Evolutionary conservation across 495 filamentous ascomycete species (phyloP), one percentile per base, ranked within the genome.

Genomic region (Trichoderma asperelloides): DNA sequence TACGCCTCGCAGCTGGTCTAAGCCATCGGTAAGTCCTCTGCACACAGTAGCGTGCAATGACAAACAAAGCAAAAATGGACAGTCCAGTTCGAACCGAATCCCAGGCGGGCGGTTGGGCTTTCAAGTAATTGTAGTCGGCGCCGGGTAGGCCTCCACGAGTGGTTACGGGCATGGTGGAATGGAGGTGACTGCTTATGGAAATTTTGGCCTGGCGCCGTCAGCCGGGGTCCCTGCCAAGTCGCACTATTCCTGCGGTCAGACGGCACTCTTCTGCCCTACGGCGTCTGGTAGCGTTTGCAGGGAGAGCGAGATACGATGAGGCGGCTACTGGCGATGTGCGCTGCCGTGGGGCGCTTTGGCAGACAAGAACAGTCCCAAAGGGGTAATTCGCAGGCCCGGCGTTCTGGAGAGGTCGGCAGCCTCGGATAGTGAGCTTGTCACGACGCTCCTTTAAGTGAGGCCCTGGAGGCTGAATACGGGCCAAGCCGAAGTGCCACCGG

Each of bases 91-190:
- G 64, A 45, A 49, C 41, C 2, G 64, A 21, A n/a, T 41, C 43
- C 40, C 40, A 47, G 23, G 64, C 16, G 64, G 64, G 64, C 43
- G 64, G 64, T 30, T 65, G 64, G 64, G 27, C 64, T 65, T 45
- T 65, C 64, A 65, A 65, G 64, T 65, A 65, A 45, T 65, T 30
- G 40, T 47, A 41, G 64, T 28, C 43, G 63, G 63, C 63, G 63
- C 33, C 63, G 63, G 63, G 55, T 60, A 60, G 55, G 55, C 55
- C 55, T 60, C 55, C 63, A 64, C 63, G 63, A 27, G 39, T 64
- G 63, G 63, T 64, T 30, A 16, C 40, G 18, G 63, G 37, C 33
- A 64, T 45, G 63, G 63, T 45, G 40, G 33, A 30, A 15, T 28
- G 21, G 63, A 60, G 55, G 55, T 60, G 55, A 60, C 55, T 60